Base-by-base conservation (phyloP, 805 yeast species). In the Metschnikowia proteae region DNA sequence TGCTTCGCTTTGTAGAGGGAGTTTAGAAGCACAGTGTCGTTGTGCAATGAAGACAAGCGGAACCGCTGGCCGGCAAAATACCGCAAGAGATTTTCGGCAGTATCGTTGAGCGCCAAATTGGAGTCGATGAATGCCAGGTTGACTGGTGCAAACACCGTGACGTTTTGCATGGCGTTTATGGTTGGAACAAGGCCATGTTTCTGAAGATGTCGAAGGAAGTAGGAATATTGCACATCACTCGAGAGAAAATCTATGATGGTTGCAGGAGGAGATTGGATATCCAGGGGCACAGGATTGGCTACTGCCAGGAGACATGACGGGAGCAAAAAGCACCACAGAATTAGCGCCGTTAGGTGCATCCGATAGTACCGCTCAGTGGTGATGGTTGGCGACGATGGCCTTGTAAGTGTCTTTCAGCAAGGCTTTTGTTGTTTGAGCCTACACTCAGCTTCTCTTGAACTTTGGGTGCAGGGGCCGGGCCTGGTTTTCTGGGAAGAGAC, bases 101-200 rank as follows among this genome's bases (percentile, higher is more conserved):
- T 38, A 31, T 55, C 60, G 44, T 52, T 33, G 1, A 68, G 61
- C 4, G 60, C 56, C 23, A 56, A 53, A 26, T 53, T 45, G 6
- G 34, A 36, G 17, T 61, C 60, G 4, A 69, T 71, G 63, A 86
- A 87, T 0, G 96, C 96, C 55, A 84, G 82, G 61, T 88, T 88
- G 9, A 84, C 76, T 0, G 96, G 96, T 1, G 95, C 96, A 36
- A 86, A 61, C n/a, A 88, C 65, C 0, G 96, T 87, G 49, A 84
- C 79, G 61, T 86, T 84, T 25, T 69, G 67, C 51, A 84, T 62
- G 22, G 67, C 67, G 59, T 86, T 88, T 30, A 88, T 62, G 36
- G 66, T 63, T 2, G 89, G 89, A 1, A 88, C 71, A 44, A 83
- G 64, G 10, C 83, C 90, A 45, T 74, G 72, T 46, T 76, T 65